Base-by-base conservation (phyloP, 345 rosid genomes). In the Syzygium grande region DNA sequence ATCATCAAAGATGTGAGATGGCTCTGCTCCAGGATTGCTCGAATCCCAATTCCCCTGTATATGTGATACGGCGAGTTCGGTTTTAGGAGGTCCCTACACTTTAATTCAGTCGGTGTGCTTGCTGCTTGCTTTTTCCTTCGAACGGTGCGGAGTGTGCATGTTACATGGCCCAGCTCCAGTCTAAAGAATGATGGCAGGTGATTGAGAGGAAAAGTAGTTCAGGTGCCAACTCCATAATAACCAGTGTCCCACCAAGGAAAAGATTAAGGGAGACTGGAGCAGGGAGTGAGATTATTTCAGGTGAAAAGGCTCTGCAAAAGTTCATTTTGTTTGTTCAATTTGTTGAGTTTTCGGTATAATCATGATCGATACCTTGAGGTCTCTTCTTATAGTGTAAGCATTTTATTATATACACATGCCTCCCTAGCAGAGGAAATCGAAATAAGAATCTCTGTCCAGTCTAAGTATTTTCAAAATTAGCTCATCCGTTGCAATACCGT, bases 101-200 rank as follows among this genome's bases (percentile, higher is more conserved):
- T 92, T 93, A 88, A 87, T 90, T 90, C 85, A 51, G 92, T 91
- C 83, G 38, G 83, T 73, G 95, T 93, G 94, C 88, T 91, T 87
- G 91, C 89, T 92, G 83, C 83, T 94, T 92, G 92, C 51, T 86
- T 91, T 89, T 88, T 68, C 89, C 84, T 90, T 85, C 87, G 56
- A 88, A 68, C 87, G 86, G 91, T 90, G 90, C 92, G 79, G 89
- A 87, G 89, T 90, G 86, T 88, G 91, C 87, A 68, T 88, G 86
- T 65, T 88, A 87, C 89, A 84, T 56, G 87, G 84, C 73, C 85
- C 88, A 51, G 92, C 87, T 91, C 91, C 87, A 87, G 88, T 89
- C 85, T 61, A 84, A 54, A 29, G 41, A 68, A 88, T 88, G 88
- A 90, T 88, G 85, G 90, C 84, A 22, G 77, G 88, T 85, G 91